Conservation (phyloP, 2,329 filamentous ascomycete genomes). For the Kalaharituber pfeilii region DNA sequence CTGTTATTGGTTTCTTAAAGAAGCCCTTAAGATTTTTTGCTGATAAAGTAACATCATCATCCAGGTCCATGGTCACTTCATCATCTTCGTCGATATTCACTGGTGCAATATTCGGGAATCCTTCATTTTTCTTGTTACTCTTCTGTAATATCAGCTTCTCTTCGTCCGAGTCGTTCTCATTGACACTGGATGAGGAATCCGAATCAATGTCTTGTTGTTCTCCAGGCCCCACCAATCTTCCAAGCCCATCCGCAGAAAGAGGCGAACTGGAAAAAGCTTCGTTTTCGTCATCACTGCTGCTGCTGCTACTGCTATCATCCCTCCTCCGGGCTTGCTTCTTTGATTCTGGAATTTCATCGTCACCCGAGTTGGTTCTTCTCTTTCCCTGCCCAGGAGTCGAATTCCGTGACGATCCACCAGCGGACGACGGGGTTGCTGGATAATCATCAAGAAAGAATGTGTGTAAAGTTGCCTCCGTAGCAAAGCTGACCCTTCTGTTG, state of each 20-base stretch:
- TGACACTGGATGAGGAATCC: neutral
- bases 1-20: conserved; percentile 1
- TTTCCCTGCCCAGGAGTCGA: conserved; percentile 36
- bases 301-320: neutral
- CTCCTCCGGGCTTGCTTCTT: conserved; percentile 15
- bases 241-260: neutral
- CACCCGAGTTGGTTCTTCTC: neutral
- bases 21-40: neutral
- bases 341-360: conserved; percentile 23
- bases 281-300: neutral
- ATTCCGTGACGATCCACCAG: conserved; percentile 55
- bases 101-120: neutral
- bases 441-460: conserved; percentile 94
- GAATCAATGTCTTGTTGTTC: neutral
- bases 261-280: neutral
- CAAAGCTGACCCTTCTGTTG: conserved; percentile 87
- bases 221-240: neutral
- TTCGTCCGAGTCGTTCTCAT: neutral
- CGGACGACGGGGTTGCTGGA: conserved; percentile 60
- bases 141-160: neutral
- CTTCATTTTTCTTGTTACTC: neutral
- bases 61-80: neutral
- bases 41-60: neutral
- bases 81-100: neutral
- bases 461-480: conserved; percentile 88